Percentiles rank a stretch among this genome's conserved stretches.
phyloP scores from a whole-genome alignment of 2,329 filamentous ascomycete species.

The Penicillium nordicum region DNA sequence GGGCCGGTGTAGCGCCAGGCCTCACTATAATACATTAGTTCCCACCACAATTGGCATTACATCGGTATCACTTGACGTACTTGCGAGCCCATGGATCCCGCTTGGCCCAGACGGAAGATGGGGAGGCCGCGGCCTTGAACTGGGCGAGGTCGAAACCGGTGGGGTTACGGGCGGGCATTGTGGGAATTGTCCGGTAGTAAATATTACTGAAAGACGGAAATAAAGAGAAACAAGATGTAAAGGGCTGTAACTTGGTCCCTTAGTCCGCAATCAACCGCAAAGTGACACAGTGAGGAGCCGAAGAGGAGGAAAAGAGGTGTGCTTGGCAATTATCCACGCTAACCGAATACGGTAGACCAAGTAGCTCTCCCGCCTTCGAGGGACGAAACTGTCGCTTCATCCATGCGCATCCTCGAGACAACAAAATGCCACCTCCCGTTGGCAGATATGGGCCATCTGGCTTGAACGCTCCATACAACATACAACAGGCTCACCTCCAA shows the following conservation, averaged over 20 bases:
- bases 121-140: slow-evolving; percentile 68
- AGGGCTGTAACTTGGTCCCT: slow-evolving; percentile 5
- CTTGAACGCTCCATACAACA: slow-evolving; percentile 58
- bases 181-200: slow-evolving; percentile 19
- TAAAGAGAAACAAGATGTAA: slow-evolving; percentile 4
- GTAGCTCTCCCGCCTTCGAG: slow-evolving; percentile 29
- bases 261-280: slow-evolving; percentile 11
- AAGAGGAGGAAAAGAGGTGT: slow-evolving; percentile 16
- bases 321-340: slow-evolving; percentile 32
- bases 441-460: slow-evolving; percentile 57
- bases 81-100: slow-evolving; percentile 62
- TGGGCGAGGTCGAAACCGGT: slow-evolving; percentile 89
- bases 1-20: slow-evolving; percentile 89
- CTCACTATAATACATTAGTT: slow-evolving; percentile 60
- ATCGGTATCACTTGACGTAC: slow-evolving; percentile 42
- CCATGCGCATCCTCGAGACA: slow-evolving; percentile 16
- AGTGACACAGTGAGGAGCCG: slow-evolving; percentile 9
- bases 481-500: slow-evolving; percentile 47
- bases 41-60: slow-evolving; percentile 4
- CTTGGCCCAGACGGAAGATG: slow-evolving; percentile 47
- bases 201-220: slow-evolving; percentile 10
- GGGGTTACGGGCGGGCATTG: slow-evolving; percentile 61
- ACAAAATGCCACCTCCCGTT: slow-evolving; percentile 56
- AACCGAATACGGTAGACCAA: slow-evolving; percentile 28
- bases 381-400: slow-evolving; percentile 25